phyloP scores from a whole-genome alignment of 2,329 filamentous ascomycete genomes.

The Celoporthe dispersa region DNA sequence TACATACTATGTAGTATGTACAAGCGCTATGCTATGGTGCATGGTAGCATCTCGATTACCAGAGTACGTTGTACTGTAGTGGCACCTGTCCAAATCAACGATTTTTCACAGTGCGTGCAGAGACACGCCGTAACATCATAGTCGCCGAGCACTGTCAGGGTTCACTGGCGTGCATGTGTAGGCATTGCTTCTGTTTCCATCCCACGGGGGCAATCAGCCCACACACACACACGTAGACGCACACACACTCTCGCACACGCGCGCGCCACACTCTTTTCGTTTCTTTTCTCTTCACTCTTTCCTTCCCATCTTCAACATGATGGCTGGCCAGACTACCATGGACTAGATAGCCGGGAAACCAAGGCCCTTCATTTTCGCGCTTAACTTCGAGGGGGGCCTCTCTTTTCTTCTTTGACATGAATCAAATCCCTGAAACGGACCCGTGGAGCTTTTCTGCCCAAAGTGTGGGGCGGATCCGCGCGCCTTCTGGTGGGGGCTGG shows the following conservation, averaged over 20 bases:
- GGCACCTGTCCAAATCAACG: too few species aligned
- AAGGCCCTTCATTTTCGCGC: too few species aligned
- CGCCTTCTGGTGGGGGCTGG: neutral
- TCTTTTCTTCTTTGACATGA: neutral
- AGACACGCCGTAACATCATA: neutral
- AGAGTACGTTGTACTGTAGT: neutral
- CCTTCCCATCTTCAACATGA: neutral
- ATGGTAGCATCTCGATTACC: neutral
- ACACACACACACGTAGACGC: too few species aligned
- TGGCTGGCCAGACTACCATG: neutral
- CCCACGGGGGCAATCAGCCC: neutral
- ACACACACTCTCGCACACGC: too few species aligned
- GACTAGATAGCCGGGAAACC: too few species aligned
- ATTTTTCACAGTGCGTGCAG: neutral
- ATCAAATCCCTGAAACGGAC: neutral
- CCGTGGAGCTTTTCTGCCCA: neutral
- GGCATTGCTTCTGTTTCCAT: neutral
- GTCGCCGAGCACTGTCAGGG: neutral
- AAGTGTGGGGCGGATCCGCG: neutral
- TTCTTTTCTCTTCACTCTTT: neutral
- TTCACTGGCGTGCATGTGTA: neutral
- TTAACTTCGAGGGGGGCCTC: neutral
- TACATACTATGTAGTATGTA: neutral
- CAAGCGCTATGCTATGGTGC: too few species aligned
- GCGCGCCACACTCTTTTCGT: neutral